Percentiles rank a stretch among this genome's conserved stretches.
Conservation (phyloP, 441 rosid species). For the Metrosideros polymorpha region DNA sequence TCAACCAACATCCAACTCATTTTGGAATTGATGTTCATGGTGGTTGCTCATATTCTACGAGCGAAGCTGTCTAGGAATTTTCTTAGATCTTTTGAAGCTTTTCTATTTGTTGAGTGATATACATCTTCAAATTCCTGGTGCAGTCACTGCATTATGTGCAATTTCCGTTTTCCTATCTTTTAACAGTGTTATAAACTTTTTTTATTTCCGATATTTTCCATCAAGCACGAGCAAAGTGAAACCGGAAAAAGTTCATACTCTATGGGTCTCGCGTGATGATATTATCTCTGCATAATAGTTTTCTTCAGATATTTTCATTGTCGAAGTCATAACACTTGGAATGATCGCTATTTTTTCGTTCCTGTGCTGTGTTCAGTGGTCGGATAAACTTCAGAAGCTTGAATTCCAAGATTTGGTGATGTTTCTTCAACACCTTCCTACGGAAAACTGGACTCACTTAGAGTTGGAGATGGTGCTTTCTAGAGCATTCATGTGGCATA, state of each 20-base stretch:
- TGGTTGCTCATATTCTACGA: not conserved
- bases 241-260: not conserved
- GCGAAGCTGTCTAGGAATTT: not conserved
- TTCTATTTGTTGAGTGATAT: not conserved
- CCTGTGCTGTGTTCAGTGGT: conserved; percentile 50
- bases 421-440: conserved; percentile 96
- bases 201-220: not conserved
- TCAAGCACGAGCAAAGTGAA: not conserved
- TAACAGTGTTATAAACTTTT: not conserved
- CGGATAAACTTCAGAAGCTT: conserved; percentile 77
- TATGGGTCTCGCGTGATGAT: too few relatives aligned
- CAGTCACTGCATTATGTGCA: not conserved
- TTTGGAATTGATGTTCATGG: not conserved
- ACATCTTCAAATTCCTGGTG: not conserved
- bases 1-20: not conserved
- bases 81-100: not conserved
- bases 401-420: conserved; percentile 98
- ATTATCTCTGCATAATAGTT: not conserved
- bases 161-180: not conserved
- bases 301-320: not conserved
- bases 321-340: not conserved
- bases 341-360: not conserved
- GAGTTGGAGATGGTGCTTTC: conserved; percentile 95
- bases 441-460: conserved; percentile 77
- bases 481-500: conserved; percentile 92